Percentiles rank a stretch among this genome's conserved stretches.
These are phyloP conservation scores for Pyrenophora graminea DNA, from an alignment of 2,329 filamentous ascomycete genomes.

Conservation along the genomic window DNA sequence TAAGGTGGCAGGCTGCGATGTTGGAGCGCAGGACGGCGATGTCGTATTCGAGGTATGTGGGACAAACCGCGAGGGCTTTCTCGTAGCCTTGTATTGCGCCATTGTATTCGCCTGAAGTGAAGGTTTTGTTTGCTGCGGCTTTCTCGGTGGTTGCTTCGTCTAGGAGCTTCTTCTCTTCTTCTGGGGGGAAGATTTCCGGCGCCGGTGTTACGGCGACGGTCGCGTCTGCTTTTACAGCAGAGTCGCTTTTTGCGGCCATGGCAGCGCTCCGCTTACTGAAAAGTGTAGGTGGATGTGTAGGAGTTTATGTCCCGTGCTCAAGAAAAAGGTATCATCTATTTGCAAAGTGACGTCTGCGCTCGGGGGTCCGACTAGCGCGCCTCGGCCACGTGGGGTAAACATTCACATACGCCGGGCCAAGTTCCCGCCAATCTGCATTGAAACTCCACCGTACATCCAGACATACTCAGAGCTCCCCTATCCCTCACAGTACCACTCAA, in stretches of 20 bases:
- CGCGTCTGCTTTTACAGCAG: slow-evolving; percentile 4
- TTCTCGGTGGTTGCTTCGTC: slow-evolving; percentile 75
- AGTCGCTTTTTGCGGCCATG: slow-evolving; percentile 15
- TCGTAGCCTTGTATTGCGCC: slow-evolving; percentile 83
- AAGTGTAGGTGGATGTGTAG: too few relatives aligned
- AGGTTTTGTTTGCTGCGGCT: slow-evolving; percentile 76
- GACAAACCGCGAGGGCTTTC: slow-evolving; percentile 75
- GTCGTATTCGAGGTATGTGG: slow-evolving; percentile 85
- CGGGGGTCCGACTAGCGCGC: slow-evolving; percentile 15
- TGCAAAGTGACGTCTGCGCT: slow-evolving; percentile 26
- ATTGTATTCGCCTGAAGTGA: slow-evolving; percentile 70
- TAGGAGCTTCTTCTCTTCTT: slow-evolving; percentile 59
- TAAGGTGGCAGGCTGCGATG: slow-evolving; percentile 85
- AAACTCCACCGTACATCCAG: not conserved
- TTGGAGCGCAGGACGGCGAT: slow-evolving; percentile 86
- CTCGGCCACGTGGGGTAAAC: slow-evolving; percentile 26
- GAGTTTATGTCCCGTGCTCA: too few relatives aligned
- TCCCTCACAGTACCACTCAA: not conserved
- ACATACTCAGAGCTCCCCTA: not conserved
- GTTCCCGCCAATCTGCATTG: slow-evolving; percentile 8
- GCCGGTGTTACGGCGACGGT: slow-evolving; percentile 6
- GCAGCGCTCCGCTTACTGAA: not conserved
- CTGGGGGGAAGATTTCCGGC: slow-evolving; percentile 37
- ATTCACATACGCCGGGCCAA: slow-evolving; percentile 14
- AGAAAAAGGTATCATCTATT: slow-evolving; percentile 16